Evolutionary conservation across 1,284 basidiomycete species (phyloP).

Genomic region (Fomitopsis palustris): DNA sequence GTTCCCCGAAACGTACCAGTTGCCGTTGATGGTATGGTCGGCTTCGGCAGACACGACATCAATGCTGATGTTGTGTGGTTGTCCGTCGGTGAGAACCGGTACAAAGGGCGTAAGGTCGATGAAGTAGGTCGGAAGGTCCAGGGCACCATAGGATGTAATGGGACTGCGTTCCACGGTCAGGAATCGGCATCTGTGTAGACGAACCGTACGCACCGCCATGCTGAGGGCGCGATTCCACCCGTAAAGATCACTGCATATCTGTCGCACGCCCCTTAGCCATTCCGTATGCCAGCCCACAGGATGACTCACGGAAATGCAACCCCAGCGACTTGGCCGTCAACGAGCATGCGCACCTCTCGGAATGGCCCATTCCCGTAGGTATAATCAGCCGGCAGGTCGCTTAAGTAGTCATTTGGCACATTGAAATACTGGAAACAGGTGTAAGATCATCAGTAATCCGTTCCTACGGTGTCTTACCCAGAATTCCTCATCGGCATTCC

Average conservation of each 20-base stretch:
- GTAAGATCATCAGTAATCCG: background rate
- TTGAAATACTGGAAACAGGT: conserved; percentile 61
- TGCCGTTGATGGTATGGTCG: conserved; percentile 61
- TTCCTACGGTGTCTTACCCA: conserved; percentile 48
- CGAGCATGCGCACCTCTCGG: conserved; percentile 74
- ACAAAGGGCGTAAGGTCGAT: conserved; percentile 79
- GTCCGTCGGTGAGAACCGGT: conserved; percentile 65
- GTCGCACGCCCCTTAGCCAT: background rate
- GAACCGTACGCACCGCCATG: conserved; percentile 56
- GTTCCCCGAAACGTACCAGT: conserved; percentile 76
- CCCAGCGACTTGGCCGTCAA: conserved; percentile 73
- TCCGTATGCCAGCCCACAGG: background rate
- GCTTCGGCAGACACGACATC: conserved; percentile 71
- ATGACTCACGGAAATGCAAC: conserved; percentile 62
- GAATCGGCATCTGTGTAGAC: background rate
- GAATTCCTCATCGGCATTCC: conserved; percentile 73
- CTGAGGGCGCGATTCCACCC: conserved; percentile 70
- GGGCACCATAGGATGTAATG: conserved; percentile 73
- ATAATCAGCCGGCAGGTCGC: conserved; percentile 48
- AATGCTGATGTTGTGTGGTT: conserved; percentile 64
- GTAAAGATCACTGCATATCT: conserved; percentile 72
- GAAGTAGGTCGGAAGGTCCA: conserved; percentile 77
- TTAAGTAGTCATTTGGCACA: conserved; percentile 56
- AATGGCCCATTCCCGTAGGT: conserved; percentile 67
- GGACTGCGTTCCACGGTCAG: conserved; percentile 42